phyloP scores from a whole-genome alignment of 345 rosid species.

The Lumnitzera racemosa region DNA sequence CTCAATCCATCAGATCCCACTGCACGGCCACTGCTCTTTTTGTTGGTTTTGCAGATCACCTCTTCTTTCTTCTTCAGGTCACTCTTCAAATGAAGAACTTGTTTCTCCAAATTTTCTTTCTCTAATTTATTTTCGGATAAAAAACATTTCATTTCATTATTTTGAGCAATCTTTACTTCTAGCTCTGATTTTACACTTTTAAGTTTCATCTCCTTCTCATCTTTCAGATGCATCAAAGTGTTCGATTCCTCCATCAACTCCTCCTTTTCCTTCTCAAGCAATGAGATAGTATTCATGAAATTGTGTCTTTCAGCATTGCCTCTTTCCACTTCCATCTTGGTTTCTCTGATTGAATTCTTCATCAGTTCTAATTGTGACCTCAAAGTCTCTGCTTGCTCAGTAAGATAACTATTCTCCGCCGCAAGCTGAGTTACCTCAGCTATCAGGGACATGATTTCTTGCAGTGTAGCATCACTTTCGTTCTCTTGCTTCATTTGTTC shows the following conservation, averaged over 20 bases:
- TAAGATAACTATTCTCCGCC: conserved; percentile 4
- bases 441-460: conserved; percentile 3
- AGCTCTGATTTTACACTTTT: conserved; percentile 10
- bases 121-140: conserved; percentile 2
- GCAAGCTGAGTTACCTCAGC: conserved; percentile 7
- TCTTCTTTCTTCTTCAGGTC: conserved; percentile 15
- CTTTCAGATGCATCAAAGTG: conserved; percentile 2
- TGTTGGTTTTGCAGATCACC: conserved; percentile 1
- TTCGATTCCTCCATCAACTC: conserved; percentile 5
- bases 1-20: background rate
- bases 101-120: conserved; percentile 19
- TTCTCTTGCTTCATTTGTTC: conserved; percentile 21
- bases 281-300: conserved; percentile 5
- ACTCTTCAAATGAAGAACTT: conserved; percentile 8
- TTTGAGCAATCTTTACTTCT: conserved; percentile 7
- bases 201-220: conserved; percentile 8
- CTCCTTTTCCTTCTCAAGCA: conserved; percentile 18
- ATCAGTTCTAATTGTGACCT: conserved; percentile 6
- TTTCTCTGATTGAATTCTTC: conserved; percentile 4
- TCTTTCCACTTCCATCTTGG: conserved; percentile 1
- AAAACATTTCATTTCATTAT: conserved; percentile 10
- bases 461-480: conserved; percentile 1
- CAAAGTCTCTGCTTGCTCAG: conserved; percentile 7
- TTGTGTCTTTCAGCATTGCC: conserved; percentile 8
- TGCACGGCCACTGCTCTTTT: conserved; percentile 3